Base-by-base conservation (phyloP, 768 basidiomycete species). In the Mycena metata region DNA sequence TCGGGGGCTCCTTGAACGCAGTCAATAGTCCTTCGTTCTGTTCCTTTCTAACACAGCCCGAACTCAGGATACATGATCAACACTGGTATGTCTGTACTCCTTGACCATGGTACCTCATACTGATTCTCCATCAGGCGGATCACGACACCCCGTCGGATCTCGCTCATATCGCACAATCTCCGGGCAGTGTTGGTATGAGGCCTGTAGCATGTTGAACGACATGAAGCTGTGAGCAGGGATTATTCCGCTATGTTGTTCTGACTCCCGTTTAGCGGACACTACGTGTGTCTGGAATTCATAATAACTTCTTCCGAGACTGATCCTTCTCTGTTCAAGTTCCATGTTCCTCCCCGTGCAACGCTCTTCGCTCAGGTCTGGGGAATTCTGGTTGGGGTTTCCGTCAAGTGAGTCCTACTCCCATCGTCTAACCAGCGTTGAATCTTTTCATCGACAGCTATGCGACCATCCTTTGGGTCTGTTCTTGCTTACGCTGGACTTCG, bases 131-230 rank as follows among this genome's bases (percentile, higher is more conserved):
- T n/a, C n/a, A n/a, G 30, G 75, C 1, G 75, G 75, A 23, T 76
- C 75, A 10, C 41, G 75, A 10, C 75, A 76, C 55, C 75, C 75
- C 3, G 71, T 76, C 30, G 75, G 75, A 3, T 68, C 73, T 0
- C 67, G 74, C 16, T 50, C 74, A 9, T 76, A 76, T 47, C 73
- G 75, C 15, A 74, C 74, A 6, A 76, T 76, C 54, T 72, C 70
- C 9, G 75, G 75, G 1, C 75, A 76, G 41, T 76, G 75, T 59
- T 76, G 75, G 75, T 76, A 76, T 47, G 74, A 74, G 66, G 75
- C 75, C 0, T 74, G 74, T 50, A 73, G 66, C 56, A 76, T 76
- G 75, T 51, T 76, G 19, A 61, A 72, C 13, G 75, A 76, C 49
- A 76, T 76, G 75, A 76, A 76, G 43, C 72, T 76, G 75, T 76